Evolutionary conservation across 1,284 basidiomycete species (phyloP).

Genomic region (Ganoderma meredithae): DNA sequence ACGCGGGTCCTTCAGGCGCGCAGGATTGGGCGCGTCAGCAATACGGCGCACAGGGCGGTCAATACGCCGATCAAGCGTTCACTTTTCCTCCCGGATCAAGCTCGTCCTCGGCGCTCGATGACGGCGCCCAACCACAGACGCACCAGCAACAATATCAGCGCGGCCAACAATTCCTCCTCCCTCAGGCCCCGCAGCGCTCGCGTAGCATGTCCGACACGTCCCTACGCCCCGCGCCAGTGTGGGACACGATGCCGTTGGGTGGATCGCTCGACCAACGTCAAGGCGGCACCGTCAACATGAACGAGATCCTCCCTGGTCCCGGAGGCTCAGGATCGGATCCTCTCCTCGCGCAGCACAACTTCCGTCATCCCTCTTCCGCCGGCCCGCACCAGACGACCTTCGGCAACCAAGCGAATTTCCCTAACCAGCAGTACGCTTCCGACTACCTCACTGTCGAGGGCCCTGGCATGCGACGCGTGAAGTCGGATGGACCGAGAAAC

Average conservation of each 20-base stretch:
- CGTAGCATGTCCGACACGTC: slow-evolving; percentile 71
- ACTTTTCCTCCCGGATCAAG: slow-evolving; percentile 39
- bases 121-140: slow-evolving; percentile 30
- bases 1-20: slow-evolving; percentile 19
- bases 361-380: slow-evolving; percentile 41
- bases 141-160: slow-evolving; percentile 32
- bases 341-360: slow-evolving; percentile 29
- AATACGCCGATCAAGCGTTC: slow-evolving; percentile 42
- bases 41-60: slow-evolving; percentile 27
- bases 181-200: slow-evolving; percentile 42
- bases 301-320: slow-evolving; percentile 51
- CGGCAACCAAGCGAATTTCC: slow-evolving; percentile 39
- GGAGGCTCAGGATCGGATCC: slow-evolving; percentile 39
- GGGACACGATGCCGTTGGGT: slow-evolving; percentile 52
- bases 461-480: slow-evolving; percentile 44
- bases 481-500: slow-evolving; percentile 57
- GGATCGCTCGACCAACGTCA: slow-evolving; percentile 39
- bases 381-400: slow-evolving; percentile 42
- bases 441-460: slow-evolving; percentile 58
- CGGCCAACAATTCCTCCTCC: slow-evolving; percentile 41
- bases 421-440: slow-evolving; percentile 36
- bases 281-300: slow-evolving; percentile 52
- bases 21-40: slow-evolving; percentile 30
- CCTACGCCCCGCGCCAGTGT: slow-evolving; percentile 57
- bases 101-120: slow-evolving; percentile 32